Conservation (phyloP, 192 early-diverging fungal genomes). For the Gryganskiella cystojenkinii region DNA sequence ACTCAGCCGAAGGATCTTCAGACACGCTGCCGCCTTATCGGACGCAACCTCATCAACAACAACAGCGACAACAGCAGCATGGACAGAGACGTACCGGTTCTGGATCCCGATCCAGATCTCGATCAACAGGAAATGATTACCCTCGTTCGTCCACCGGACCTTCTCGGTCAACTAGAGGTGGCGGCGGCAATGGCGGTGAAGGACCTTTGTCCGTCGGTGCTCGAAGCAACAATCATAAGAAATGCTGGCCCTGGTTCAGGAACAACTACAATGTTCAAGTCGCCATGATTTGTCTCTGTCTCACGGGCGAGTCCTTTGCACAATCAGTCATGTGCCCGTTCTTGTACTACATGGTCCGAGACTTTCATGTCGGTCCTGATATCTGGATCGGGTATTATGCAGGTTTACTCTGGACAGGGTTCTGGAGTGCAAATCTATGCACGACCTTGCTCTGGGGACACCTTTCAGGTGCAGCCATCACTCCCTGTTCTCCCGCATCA, state of each 20-base stretch:
- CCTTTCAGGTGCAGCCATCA: constrained; percentile 17
- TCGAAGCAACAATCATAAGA: neutral
- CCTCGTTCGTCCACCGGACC: neutral
- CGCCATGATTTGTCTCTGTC: constrained; percentile 27
- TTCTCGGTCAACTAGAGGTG: too few species aligned
- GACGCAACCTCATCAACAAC: neutral
- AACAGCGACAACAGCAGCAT: neutral
- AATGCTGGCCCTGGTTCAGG: neutral
- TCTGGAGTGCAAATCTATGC: constrained; percentile 28
- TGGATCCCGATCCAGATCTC: constrained; percentile 1
- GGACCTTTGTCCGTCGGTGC: too few species aligned
- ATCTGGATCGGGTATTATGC: constrained; percentile 44
- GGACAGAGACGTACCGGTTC: neutral
- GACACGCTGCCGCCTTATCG: neutral
- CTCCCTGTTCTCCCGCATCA: neutral
- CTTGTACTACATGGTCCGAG: constrained; percentile 34
- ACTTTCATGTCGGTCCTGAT: constrained; percentile 30
- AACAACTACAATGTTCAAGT: constrained; percentile 25
- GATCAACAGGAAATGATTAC: neutral
- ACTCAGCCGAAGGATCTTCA: neutral
- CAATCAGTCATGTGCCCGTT: constrained; percentile 37
- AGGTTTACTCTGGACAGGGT: constrained; percentile 28
- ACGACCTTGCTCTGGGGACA: constrained; percentile 29
- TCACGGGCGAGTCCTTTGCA: constrained; percentile 26
- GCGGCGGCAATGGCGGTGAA: neutral